Conservation (phyloP, 2,329 filamentous ascomycete species). For the Ophiocordyceps sinensis region DNA sequence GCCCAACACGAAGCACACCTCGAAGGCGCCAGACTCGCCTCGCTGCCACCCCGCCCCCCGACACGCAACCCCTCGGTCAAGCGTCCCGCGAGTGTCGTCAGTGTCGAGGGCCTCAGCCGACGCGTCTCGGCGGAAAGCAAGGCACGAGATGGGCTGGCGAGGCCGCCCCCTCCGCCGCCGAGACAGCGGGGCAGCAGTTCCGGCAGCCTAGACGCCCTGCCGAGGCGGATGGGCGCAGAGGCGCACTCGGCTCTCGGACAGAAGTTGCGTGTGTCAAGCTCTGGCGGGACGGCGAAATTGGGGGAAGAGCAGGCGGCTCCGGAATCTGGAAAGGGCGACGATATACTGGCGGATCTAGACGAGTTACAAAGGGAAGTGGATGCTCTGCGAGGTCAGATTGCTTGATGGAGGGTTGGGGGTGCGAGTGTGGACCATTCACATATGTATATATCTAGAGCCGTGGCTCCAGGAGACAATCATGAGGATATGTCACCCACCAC, state of each 20-base stretch:
- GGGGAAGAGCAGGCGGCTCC: constrained; percentile 6
- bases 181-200: constrained; percentile 32
- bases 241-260: constrained; percentile 6
- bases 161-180: constrained; percentile 32
- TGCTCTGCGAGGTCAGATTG: constrained; percentile 30
- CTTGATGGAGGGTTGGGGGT: neutral
- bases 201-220: constrained; percentile 22
- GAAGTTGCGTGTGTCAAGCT: neutral
- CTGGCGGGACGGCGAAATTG: neutral
- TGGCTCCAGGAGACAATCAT: no score
- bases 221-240: constrained; percentile 19
- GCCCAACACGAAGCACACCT: constrained; percentile 4
- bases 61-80: constrained; percentile 27
- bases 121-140: constrained; percentile 15
- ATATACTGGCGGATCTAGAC: constrained; percentile 60
- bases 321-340: constrained; percentile 22
- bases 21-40: constrained; percentile 7
- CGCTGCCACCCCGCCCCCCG: constrained; percentile 28
- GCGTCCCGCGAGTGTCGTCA: constrained; percentile 28
- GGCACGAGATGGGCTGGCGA: constrained; percentile 17
- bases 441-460: no score
- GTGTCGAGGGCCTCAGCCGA: constrained; percentile 21
- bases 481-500: no score
- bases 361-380: constrained; percentile 65
- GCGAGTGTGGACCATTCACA: constrained; percentile 15